Conservation (phyloP, 257 asterid genomes). For the Nicotiana noctiflora region DNA sequence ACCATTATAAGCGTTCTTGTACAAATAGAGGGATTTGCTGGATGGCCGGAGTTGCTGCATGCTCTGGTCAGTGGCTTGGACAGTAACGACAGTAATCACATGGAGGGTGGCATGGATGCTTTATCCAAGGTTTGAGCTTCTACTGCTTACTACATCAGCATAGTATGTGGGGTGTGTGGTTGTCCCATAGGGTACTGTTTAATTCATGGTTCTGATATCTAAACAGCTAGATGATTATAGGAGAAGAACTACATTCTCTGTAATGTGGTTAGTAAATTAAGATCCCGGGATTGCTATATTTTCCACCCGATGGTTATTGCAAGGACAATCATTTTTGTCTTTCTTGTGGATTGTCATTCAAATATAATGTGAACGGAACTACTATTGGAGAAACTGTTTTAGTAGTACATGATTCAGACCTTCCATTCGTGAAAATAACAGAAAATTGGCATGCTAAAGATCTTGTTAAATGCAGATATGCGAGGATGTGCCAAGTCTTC, state of each 20-base stretch:
- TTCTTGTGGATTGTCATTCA: not conserved
- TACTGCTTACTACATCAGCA: not conserved
- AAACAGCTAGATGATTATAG: not conserved
- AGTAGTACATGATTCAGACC: not conserved
- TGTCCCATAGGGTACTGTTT: not conserved
- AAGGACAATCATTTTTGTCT: not conserved
- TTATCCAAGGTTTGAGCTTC: conserved; percentile 67
- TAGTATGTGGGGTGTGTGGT: not conserved
- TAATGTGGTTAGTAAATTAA: not conserved
- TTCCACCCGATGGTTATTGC: not conserved
- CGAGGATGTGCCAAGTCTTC: conserved; percentile 79
- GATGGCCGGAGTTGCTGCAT: conserved; percentile 92
- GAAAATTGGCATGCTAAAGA: not conserved
- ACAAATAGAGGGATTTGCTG: conserved; percentile 75
- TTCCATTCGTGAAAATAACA: not conserved
- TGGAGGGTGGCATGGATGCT: conserved; percentile 99
- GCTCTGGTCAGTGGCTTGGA: conserved; percentile 83
- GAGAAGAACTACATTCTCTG: not conserved
- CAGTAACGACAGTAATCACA: conserved; percentile 74
- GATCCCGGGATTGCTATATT: not conserved
- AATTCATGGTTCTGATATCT: not conserved
- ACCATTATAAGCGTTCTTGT: conserved; percentile 81
- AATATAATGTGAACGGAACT: not conserved
- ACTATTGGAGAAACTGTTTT: not conserved
- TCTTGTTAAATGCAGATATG: conserved; percentile 45